A percentile compares a stretch with the other conserved stretches of the same genome.
These are phyloP conservation scores for Microcyclosporella mali DNA, from an alignment of 2,329 filamentous ascomycete species.

Conservation along the genomic window DNA sequence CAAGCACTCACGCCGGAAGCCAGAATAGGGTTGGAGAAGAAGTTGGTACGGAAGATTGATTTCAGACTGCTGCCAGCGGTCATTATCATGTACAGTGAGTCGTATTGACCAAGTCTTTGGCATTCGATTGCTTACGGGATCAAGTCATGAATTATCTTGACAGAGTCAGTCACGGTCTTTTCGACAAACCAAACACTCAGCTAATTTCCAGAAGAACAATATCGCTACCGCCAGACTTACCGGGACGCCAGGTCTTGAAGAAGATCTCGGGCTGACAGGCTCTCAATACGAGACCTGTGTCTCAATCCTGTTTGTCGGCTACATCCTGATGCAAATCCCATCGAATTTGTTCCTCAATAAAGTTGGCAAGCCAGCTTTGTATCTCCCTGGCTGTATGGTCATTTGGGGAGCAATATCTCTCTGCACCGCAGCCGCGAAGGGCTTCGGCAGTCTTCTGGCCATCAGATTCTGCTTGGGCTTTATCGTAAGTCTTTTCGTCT, in stretches of 20 bases:
- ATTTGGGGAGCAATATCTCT: constrained; percentile 33
- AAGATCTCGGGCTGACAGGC: constrained; percentile 40
- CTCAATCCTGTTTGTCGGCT: constrained; percentile 40
- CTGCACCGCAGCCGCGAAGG: constrained; percentile 30
- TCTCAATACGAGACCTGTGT: constrained; percentile 42
- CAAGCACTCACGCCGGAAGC: constrained; percentile 14
- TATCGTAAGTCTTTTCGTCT: constrained; percentile 10
- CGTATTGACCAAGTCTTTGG: too few species aligned
- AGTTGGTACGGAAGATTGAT: constrained; percentile 65
- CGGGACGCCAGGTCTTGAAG: constrained; percentile 37
- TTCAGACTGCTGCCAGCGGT: constrained; percentile 60
- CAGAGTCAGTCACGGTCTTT: constrained; percentile 7
- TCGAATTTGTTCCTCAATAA: constrained; percentile 35
- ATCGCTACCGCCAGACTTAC: constrained; percentile 27
- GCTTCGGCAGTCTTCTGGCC: constrained; percentile 33
- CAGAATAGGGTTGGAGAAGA: constrained; percentile 39
- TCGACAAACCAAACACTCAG: neutral
- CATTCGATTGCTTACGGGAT: too few species aligned
- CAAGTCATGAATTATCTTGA: constrained; percentile 63
- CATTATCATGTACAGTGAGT: constrained; percentile 59
- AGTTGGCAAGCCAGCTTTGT: constrained; percentile 30
- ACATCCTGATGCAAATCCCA: constrained; percentile 33
- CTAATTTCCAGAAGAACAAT: constrained; percentile 17
- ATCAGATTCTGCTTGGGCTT: constrained; percentile 37
- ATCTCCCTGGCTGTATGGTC: constrained; percentile 30